phyloP scores from a whole-genome alignment of 768 basidiomycete genomes.

The Dendrothele bispora region DNA sequence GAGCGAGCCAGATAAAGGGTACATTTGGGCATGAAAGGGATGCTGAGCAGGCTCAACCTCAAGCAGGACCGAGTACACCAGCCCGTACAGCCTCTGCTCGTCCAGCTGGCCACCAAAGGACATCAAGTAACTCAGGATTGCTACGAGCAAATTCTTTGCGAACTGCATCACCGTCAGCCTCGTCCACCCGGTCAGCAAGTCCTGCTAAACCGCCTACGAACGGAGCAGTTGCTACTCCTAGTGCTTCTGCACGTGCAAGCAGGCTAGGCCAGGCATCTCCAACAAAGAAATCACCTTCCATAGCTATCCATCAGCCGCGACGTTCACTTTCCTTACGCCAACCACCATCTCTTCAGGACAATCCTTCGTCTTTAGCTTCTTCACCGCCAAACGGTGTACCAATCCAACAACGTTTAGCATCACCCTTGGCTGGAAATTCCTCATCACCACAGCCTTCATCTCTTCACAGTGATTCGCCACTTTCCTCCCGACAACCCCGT shows the following conservation, averaged over 20 bases:
- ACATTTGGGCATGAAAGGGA: slow-evolving; percentile 50
- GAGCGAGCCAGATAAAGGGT: slow-evolving; percentile 78
- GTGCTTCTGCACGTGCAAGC: slow-evolving; percentile 26
- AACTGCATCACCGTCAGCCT: slow-evolving; percentile 40
- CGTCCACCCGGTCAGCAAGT: slow-evolving; percentile 65
- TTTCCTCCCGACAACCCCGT: slow-evolving; percentile 8
- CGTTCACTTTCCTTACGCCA: slow-evolving; percentile 46
- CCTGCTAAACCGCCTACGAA: slow-evolving; percentile 56
- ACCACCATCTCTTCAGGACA: slow-evolving; percentile 38
- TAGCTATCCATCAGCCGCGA: slow-evolving; percentile 45
- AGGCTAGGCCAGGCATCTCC: slow-evolving; percentile 46
- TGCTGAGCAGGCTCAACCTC: slow-evolving; percentile 7
- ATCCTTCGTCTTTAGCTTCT: slow-evolving; percentile 27
- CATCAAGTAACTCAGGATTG: slow-evolving; percentile 45
- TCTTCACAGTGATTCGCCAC: slow-evolving; percentile 18
- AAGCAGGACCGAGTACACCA: slow-evolving; percentile 18
- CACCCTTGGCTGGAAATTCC: slow-evolving; percentile 37
- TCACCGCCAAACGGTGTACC: slow-evolving; percentile 30
- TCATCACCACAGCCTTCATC: no score
- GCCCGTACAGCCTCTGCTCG: slow-evolving; percentile 24
- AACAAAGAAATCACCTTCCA: slow-evolving; percentile 50
- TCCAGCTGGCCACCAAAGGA: slow-evolving; percentile 57
- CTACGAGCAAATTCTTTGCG: slow-evolving; percentile 39
- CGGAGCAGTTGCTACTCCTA: slow-evolving; percentile 29
- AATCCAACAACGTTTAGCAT: slow-evolving; percentile 33